phyloP scores from a whole-genome alignment of 306 rosid genomes.

The Lithocarpus polystachyus region DNA sequence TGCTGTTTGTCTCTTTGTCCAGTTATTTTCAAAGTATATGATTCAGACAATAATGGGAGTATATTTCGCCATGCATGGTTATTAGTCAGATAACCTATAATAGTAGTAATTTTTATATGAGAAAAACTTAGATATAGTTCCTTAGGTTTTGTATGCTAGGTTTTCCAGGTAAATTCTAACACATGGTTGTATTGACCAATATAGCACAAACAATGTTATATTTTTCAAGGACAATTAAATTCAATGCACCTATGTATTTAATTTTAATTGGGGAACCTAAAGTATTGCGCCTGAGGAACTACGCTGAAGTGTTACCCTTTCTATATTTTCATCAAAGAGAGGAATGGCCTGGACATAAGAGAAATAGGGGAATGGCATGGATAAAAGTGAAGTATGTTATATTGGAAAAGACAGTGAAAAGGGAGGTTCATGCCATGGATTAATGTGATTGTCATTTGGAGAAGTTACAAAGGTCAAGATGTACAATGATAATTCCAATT shows the following conservation, averaged over 20 bases:
- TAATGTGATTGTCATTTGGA: neutral
- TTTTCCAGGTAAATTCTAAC: too few species aligned
- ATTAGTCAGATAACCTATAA: too few species aligned
- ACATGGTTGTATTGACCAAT: too few species aligned
- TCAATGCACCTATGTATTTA: too few species aligned
- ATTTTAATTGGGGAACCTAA: too few species aligned
- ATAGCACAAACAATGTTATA: too few species aligned
- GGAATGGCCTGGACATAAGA: neutral
- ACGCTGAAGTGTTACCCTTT: too few species aligned
- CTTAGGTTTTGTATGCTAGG: too few species aligned
- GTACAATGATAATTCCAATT: neutral
- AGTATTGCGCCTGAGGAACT: too few species aligned
- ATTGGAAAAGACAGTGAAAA: neutral
- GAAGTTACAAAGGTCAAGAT: neutral
- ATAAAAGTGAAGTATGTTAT: neutral
- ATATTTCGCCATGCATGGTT: too few species aligned
- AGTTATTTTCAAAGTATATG: constrained; percentile 87
- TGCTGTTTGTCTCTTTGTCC: constrained; percentile 18
- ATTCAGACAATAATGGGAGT: constrained; percentile 73
- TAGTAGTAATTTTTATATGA: neutral
- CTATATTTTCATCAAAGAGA: neutral
- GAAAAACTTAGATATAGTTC: too few species aligned
- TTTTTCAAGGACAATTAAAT: too few species aligned
- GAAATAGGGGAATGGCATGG: neutral
- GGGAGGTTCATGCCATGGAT: neutral